These are phyloP conservation scores for Handroanthus guayacan DNA, from an alignment of 257 asterid species.

Conservation along the genomic window DNA sequence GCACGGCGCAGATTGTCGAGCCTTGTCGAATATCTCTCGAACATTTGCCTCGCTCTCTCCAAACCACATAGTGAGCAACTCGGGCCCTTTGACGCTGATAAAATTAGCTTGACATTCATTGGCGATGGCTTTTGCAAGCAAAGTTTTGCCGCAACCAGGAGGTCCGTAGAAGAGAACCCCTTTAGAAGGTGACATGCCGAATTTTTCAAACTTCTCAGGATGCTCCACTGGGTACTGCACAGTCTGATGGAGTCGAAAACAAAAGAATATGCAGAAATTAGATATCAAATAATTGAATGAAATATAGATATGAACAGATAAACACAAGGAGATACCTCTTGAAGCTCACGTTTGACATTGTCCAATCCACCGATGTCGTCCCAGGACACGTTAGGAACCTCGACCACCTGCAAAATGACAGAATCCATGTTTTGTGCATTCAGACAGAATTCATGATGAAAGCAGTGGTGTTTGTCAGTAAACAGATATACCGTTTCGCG, in stretches of 20 bases:
- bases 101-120: conserved; percentile 56
- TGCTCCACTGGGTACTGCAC: conserved; percentile 59
- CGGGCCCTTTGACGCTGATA: conserved; percentile 56
- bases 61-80: conserved; percentile 52
- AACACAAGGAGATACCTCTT: conserved; percentile 44
- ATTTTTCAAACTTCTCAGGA: conserved; percentile 56
- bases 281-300: neutral
- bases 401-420: conserved; percentile 51
- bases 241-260: conserved; percentile 33
- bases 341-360: conserved; percentile 59
- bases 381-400: conserved; percentile 65
- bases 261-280: neutral
- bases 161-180: conserved; percentile 62
- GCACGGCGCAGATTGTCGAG: conserved; percentile 56
- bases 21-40: conserved; percentile 57
- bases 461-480: neutral
- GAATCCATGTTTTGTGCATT: neutral
- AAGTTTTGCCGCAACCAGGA: conserved; percentile 61
- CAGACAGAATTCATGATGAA: neutral
- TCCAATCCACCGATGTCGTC: conserved; percentile 65
- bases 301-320: neutral
- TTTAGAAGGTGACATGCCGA: conserved; percentile 59
- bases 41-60: conserved; percentile 61
- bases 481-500: conserved; percentile 52
- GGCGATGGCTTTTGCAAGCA: conserved; percentile 60